Conservation (phyloP, 2,329 filamentous ascomycete species). For the Taxawa tesnikishii region DNA sequence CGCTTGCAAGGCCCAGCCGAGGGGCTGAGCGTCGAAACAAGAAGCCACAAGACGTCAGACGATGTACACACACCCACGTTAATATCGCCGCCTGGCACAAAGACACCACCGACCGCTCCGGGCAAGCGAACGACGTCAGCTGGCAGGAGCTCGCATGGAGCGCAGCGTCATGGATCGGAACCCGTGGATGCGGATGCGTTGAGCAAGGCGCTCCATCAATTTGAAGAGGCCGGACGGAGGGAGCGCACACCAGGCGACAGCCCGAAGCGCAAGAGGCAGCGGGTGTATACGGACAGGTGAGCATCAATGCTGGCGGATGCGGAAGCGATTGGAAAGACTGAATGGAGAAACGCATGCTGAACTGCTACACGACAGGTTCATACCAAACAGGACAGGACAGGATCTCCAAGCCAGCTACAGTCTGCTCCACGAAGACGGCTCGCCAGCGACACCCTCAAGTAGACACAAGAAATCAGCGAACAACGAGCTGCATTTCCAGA, state of each 20-base stretch:
- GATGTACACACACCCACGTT: constrained; percentile 31
- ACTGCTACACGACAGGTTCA: constrained; percentile 56
- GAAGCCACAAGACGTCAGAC: constrained; percentile 8
- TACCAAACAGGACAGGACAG: constrained; percentile 84
- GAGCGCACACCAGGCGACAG: constrained; percentile 53
- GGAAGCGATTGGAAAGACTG: background rate
- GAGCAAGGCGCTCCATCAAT: constrained; percentile 48
- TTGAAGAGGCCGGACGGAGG: constrained; percentile 47
- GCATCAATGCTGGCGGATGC: constrained; percentile 7
- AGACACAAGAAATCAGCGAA: constrained; percentile 75
- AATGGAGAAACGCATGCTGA: background rate
- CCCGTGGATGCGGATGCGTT: constrained; percentile 47
- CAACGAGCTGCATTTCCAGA: constrained; percentile 88
- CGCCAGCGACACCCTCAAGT: constrained; percentile 79
- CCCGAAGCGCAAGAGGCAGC: constrained; percentile 56
- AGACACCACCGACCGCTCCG: constrained; percentile 45
- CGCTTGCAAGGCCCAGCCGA: background rate
- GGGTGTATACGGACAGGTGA: constrained; percentile 46
- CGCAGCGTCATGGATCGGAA: constrained; percentile 31
- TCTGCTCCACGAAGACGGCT: constrained; percentile 81
- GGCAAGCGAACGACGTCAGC: constrained; percentile 29
- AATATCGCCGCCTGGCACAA: constrained; percentile 45
- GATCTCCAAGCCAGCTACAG: constrained; percentile 90
- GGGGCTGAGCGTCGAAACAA: background rate
- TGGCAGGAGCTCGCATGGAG: constrained; percentile 11